Evolutionary conservation across 208 protist species (phyloP).

Genomic region (Chromosphaera perkinsii): DNA sequence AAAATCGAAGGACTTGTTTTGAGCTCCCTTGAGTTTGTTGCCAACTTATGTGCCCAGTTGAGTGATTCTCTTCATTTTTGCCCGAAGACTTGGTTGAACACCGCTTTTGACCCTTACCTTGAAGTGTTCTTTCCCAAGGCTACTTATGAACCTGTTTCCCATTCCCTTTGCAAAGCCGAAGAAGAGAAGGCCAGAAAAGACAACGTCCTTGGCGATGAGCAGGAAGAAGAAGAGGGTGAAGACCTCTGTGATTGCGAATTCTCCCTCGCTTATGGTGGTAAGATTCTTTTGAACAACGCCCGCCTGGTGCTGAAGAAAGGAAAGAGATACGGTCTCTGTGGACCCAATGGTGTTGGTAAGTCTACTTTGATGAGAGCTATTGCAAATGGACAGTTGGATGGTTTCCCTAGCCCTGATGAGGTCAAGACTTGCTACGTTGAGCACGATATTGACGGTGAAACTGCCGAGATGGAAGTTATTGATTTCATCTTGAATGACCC

Average conservation of each 20-base stretch:
- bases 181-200: background rate
- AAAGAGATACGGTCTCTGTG: constrained; percentile 54
- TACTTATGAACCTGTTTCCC: no score
- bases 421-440: constrained; percentile 50
- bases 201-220: constrained; percentile 20
- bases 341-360: constrained; percentile 63
- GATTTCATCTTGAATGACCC: constrained; percentile 47
- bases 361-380: constrained; percentile 60
- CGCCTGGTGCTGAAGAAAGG: constrained; percentile 2
- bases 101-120: no score
- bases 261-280: constrained; percentile 56
- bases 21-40: background rate
- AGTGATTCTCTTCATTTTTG: no score
- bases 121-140: background rate
- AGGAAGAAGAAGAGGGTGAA: constrained; percentile 52
- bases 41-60: constrained; percentile 7
- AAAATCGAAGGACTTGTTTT: background rate
- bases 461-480: constrained; percentile 29
- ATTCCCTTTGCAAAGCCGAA: background rate
- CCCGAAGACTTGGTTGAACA: no score
- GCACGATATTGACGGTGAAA: constrained; percentile 51
- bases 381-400: constrained; percentile 44
- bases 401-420: constrained; percentile 45
- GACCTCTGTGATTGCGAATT: constrained; percentile 58
- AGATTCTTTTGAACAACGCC: constrained; percentile 55